Conservation (phyloP, 129 eudicot genomes). For the Chrysanthemum seticuspe region DNA sequence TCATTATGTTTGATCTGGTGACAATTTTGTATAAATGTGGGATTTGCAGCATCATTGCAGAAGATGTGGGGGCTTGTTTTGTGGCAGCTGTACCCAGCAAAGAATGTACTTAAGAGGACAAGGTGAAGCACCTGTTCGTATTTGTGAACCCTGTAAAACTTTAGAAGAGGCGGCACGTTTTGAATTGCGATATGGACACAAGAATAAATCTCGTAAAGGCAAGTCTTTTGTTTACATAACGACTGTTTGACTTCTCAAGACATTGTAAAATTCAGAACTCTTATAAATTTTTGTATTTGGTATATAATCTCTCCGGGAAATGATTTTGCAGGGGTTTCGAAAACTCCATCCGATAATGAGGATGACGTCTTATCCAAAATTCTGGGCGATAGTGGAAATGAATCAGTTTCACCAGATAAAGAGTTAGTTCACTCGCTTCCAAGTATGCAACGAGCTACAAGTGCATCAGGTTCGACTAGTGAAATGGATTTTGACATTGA, state of each 20-base stretch:
- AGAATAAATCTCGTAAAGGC: conserved; percentile 74
- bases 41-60: conserved; percentile 91
- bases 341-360: conserved; percentile 49
- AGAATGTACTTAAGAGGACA: conserved; percentile 91
- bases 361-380: conserved; percentile 50
- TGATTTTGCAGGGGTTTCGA: conserved; percentile 53
- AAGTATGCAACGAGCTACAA: conserved; percentile 27
- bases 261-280: neutral
- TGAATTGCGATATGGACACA: conserved; percentile 84
- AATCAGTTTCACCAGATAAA: conserved; percentile 28
- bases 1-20: neutral
- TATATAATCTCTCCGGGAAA: no score
- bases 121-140: conserved; percentile 93
- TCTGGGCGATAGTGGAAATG: conserved; percentile 39
- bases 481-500: conserved; percentile 34
- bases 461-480: conserved; percentile 48
- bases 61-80: conserved; percentile 86
- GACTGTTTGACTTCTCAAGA: neutral
- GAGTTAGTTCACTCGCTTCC: conserved; percentile 15
- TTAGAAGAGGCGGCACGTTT: conserved; percentile 92
- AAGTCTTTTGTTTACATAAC: conserved; percentile 5
- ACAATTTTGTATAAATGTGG: conserved; percentile 10
- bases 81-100: conserved; percentile 73
- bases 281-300: neutral
- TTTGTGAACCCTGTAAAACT: conserved; percentile 91